phyloP scores from a whole-genome alignment of 768 basidiomycete genomes.

The Fomitopsis pulvina region DNA sequence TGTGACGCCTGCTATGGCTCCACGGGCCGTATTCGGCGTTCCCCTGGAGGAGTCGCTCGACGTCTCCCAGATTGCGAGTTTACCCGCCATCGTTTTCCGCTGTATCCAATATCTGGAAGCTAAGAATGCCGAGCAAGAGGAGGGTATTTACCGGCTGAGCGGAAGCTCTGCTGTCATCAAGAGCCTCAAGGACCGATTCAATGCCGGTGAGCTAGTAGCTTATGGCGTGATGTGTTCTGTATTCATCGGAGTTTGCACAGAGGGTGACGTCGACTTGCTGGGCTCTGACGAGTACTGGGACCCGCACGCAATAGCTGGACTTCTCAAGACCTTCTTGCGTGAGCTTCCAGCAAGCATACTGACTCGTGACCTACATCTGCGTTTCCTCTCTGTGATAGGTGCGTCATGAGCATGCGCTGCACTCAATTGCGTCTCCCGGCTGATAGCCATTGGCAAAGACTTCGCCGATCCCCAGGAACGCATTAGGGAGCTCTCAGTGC shows the following conservation, averaged over 20 bases:
- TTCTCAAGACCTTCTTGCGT: conserved; percentile 89
- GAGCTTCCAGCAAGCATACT: conserved; percentile 91
- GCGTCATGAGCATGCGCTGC: conserved; percentile 24
- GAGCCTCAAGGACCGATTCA: conserved; percentile 87
- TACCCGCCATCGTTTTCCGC: conserved; percentile 93
- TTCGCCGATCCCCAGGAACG: conserved; percentile 84
- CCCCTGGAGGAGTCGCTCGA: conserved; percentile 82
- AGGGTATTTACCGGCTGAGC: conserved; percentile 94
- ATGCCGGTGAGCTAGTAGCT: conserved; percentile 53
- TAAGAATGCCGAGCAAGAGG: conserved; percentile 92
- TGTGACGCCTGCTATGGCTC: conserved; percentile 32
- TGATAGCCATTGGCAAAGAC: conserved; percentile 44
- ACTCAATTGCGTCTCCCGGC: conserved; percentile 1
- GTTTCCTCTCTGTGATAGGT: conserved; percentile 93
- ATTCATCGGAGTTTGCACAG: conserved; percentile 45
- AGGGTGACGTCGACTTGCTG: conserved; percentile 93
- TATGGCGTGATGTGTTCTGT: background rate
- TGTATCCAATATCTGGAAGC: conserved; percentile 93
- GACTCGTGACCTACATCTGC: conserved; percentile 85
- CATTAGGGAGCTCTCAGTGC: conserved; percentile 76
- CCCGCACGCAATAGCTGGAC: conserved; percentile 93
- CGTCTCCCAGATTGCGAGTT: conserved; percentile 80
- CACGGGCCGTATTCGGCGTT: conserved; percentile 85
- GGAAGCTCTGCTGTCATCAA: conserved; percentile 96
- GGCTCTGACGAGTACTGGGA: conserved; percentile 92